A percentile compares a stretch with the other conserved stretches of the same genome.
Conservation (phyloP, 805 yeast species). For the Starmerella bombicola region DNA sequence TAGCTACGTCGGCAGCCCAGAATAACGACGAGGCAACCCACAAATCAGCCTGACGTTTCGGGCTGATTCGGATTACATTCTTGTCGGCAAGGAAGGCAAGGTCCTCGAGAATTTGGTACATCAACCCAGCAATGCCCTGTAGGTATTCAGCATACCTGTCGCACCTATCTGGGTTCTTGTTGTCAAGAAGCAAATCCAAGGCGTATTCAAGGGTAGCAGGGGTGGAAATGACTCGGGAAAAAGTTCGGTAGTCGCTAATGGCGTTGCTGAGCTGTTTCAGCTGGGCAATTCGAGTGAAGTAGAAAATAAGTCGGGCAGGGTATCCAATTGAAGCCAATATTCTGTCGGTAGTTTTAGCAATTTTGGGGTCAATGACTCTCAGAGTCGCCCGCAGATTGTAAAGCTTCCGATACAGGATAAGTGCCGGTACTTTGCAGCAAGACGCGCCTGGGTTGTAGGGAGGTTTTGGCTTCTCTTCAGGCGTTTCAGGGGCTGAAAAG, state of each 20-base stretch:
- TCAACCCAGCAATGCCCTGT: conserved; percentile 29
- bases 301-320: conserved; percentile 21
- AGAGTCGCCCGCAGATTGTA: conserved; percentile 9
- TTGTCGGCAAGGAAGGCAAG: conserved; percentile 32
- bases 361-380: conserved; percentile 11
- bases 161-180: conserved; percentile 26
- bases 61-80: conserved; percentile 26
- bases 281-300: conserved; percentile 2
- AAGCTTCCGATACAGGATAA: conserved; percentile 16
- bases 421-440: background rate
- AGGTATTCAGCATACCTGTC: conserved; percentile 26
- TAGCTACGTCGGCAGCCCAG: conserved; percentile 32
- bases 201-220: conserved; percentile 31
- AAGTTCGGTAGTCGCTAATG: conserved; percentile 27
- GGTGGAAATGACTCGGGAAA: conserved; percentile 31
- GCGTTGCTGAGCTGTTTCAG: conserved; percentile 11
- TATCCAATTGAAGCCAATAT: conserved; percentile 25
- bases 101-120: conserved; percentile 34
- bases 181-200: conserved; percentile 24
- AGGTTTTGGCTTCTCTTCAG: background rate
- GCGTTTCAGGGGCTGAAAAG: background rate
- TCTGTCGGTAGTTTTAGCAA: conserved; percentile 17
- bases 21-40: conserved; percentile 30
- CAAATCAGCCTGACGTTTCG: conserved; percentile 24
- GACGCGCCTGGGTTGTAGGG: too few relatives aligned